phyloP scores from a whole-genome alignment of 2,329 filamentous ascomycete genomes.

The Mycosphaerelloides madeirae region DNA sequence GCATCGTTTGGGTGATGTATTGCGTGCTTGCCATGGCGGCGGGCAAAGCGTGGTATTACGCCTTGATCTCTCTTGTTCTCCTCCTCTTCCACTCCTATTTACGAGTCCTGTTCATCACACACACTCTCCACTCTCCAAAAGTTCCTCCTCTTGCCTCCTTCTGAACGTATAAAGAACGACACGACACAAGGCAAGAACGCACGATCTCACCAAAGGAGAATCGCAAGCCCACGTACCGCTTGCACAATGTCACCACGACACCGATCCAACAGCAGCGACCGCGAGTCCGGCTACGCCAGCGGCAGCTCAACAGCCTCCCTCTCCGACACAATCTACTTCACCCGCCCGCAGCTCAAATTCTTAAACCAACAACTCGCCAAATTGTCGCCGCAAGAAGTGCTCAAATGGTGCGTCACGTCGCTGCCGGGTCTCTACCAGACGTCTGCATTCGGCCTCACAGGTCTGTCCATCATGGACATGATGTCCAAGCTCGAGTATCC shows the following conservation, averaged over 20 bases:
- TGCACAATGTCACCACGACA: slow-evolving; percentile 16
- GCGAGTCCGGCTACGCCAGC: slow-evolving; percentile 81
- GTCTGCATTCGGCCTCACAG: slow-evolving; percentile 49
- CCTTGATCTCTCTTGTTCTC: too few relatives aligned
- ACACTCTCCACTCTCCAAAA: not conserved
- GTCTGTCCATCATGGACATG: slow-evolving; percentile 56
- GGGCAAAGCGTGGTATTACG: too few relatives aligned
- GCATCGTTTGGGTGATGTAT: too few relatives aligned
- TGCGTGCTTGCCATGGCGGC: too few relatives aligned
- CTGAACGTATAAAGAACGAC: not conserved
- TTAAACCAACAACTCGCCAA: slow-evolving; percentile 85
- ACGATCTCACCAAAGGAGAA: not conserved
- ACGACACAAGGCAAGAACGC: too few relatives aligned
- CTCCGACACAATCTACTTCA: slow-evolving; percentile 72
- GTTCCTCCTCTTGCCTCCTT: not conserved
- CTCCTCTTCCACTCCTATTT: not conserved
- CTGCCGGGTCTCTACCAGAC: slow-evolving; percentile 63
- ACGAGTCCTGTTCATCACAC: not conserved
- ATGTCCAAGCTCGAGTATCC: slow-evolving; percentile 65
- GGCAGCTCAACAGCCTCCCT: slow-evolving; percentile 60
- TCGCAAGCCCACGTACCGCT: not conserved
- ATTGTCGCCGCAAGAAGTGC: slow-evolving; percentile 82
- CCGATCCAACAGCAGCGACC: slow-evolving; percentile 32
- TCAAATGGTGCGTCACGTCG: slow-evolving; percentile 86
- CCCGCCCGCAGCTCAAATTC: slow-evolving; percentile 79